Conservation (phyloP, 2,329 filamentous ascomycete genomes). For the Clarireedia homoeocarpa region DNA sequence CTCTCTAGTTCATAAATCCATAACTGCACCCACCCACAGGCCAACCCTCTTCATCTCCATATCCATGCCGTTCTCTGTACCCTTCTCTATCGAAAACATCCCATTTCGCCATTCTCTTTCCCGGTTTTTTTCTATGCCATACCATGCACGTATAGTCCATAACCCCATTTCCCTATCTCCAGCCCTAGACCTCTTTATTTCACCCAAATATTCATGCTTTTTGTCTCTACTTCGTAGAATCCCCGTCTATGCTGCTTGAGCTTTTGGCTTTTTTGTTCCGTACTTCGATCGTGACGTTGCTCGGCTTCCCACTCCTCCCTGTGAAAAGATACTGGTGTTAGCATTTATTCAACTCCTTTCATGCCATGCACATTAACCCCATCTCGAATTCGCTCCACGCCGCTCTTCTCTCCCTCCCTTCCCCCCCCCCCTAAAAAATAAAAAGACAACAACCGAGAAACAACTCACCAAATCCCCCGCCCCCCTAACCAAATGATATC, state of each 20-base stretch:
- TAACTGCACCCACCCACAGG: too few relatives aligned
- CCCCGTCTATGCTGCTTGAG: background rate
- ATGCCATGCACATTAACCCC: background rate
- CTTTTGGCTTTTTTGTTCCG: conserved; percentile 96
- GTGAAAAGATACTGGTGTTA: conserved; percentile 22
- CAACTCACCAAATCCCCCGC: conserved; percentile 83
- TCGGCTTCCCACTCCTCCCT: conserved; percentile 87
- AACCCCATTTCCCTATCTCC: too few relatives aligned
- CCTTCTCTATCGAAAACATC: too few relatives aligned
- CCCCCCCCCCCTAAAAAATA: background rate
- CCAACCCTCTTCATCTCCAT: too few relatives aligned
- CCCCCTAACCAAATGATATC: conserved; percentile 87
- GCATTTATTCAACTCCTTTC: conserved; percentile 6
- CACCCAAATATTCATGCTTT: too few relatives aligned
- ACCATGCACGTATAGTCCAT: too few relatives aligned
- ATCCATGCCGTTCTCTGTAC: too few relatives aligned
- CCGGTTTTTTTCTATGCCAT: too few relatives aligned
- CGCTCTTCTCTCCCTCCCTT: background rate
- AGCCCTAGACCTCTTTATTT: too few relatives aligned
- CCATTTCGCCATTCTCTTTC: too few relatives aligned
- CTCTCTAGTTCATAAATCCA: too few relatives aligned
- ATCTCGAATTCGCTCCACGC: background rate
- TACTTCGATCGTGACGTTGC: conserved; percentile 89
- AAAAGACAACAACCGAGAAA: background rate
- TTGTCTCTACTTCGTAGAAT: too few relatives aligned